Evolutionary conservation across 192 early-diverging fungal genomes (phyloP), one percentile per base, ranked within the genome.

Genomic region (Linnemannia zychae): DNA sequence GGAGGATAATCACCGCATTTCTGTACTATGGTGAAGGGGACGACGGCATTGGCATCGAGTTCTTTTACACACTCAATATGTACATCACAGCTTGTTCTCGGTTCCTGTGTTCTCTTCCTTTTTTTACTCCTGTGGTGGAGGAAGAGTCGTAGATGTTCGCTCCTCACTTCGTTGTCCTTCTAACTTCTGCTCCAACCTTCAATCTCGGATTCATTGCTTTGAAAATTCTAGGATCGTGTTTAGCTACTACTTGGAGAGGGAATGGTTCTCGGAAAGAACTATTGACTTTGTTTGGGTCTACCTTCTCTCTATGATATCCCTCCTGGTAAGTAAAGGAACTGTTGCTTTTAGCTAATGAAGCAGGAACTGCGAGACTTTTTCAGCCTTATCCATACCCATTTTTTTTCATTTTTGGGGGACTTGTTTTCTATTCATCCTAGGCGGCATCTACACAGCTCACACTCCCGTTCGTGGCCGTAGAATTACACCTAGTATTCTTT

Each of bases 181-280:
- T n/a, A n/a, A n/a, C n/a, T n/a, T n/a, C n/a, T n/a, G n/a, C n/a
- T n/a, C n/a, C n/a, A n/a, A n/a, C n/a, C n/a, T n/a, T n/a, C n/a
- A 7, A n/a, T 57, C 11, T n/a, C 1, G n/a, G 22, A 7, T 57
- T n/a, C 52, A 15, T 31, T 11, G 24, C 57, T 12, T 3, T 44
- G 3, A 9, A 44, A 44, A 31, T 31, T 12, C 28, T 12, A 63
- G 57, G 57, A 63, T 63, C 13, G 7, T 63, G 24, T 63, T 63
- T 63, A 63, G 57, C 12, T 31, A 31, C 57, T 63, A 31, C 28
- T 31, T 63, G 28, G 57, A 63, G 24, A 63, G 57, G 24, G 57
- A 63, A 63, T 63, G 57, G 28, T 63, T 63, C 57, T 63, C 28
- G 57, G 57, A 63, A 28, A 63, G 57, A 63, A 63, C 57, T 6